Conservation (phyloP, 1,284 basidiomycete genomes). For the Cystobasidium pallidum region DNA sequence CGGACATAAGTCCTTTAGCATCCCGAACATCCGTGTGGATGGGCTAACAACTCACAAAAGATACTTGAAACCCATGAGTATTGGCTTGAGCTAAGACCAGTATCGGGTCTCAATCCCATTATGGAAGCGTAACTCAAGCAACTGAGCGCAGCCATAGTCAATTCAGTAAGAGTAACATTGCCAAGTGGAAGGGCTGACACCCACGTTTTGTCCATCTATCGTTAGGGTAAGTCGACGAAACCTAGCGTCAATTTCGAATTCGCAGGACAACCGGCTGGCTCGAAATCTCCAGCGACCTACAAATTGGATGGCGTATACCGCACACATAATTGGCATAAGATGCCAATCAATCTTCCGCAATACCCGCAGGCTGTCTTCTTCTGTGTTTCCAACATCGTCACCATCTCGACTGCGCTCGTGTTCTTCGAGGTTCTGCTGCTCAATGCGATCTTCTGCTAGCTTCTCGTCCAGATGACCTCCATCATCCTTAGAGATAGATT, state of each 20-base stretch:
- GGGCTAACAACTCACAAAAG: neutral
- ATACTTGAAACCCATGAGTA: neutral
- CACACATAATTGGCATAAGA: neutral
- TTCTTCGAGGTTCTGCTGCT: neutral
- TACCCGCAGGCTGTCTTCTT: neutral
- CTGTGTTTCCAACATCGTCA: neutral
- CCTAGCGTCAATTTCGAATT: no score
- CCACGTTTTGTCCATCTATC: neutral
- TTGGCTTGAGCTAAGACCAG: neutral
- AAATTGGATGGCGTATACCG: neutral
- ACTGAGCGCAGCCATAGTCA: no score
- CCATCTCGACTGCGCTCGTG: no score
- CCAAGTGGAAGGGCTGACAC: no score
- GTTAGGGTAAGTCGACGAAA: no score
- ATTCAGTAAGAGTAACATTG: no score
- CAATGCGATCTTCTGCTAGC: neutral
- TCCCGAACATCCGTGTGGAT: neutral
- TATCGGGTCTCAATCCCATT: neutral
- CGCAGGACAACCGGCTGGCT: neutral
- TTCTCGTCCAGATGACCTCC: neutral
- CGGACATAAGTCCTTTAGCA: neutral
- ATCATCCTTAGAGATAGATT: neutral
- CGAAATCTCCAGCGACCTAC: neutral
- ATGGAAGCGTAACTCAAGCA: neutral
- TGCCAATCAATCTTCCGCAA: neutral